phyloP scores from a whole-genome alignment of 1,284 basidiomycete genomes.

The Irpex sp. region DNA sequence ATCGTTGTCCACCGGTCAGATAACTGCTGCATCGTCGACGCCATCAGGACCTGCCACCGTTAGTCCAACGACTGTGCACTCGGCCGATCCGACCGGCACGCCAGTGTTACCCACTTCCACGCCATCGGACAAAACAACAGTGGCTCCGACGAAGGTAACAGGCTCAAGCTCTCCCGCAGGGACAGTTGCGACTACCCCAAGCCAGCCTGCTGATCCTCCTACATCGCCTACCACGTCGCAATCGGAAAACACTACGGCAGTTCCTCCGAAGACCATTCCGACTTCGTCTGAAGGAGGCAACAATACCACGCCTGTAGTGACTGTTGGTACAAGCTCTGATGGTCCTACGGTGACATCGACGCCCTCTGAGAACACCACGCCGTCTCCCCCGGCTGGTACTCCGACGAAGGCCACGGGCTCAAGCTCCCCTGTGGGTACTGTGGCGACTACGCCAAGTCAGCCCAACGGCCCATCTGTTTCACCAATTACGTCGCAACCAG shows the following conservation, averaged over 20 bases:
- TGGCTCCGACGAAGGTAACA: not conserved
- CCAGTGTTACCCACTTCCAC: not conserved
- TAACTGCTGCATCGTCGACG: not conserved
- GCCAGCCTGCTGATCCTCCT: not conserved
- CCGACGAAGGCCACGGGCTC: too few relatives aligned
- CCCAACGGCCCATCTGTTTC: not conserved
- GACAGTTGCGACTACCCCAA: not conserved
- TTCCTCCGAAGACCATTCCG: not conserved
- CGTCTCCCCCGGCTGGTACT: too few relatives aligned
- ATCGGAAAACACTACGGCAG: not conserved
- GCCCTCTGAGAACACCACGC: too few relatives aligned
- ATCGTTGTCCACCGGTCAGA: not conserved
- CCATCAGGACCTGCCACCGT: not conserved
- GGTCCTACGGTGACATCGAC: not conserved
- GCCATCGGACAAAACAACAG: not conserved
- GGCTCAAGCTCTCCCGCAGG: not conserved
- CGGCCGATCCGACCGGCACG: not conserved
- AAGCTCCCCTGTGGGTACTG: not conserved
- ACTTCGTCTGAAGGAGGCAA: not conserved
- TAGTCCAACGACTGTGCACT: not conserved
- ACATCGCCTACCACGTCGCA: not conserved
- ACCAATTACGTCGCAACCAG: not conserved
- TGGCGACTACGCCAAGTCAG: not conserved
- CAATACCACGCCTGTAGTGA: not conserved
- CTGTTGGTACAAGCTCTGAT: not conserved